A percentile compares a stretch with the other conserved stretches of the same genome.
These are phyloP conservation scores for Neurospora sp. DNA, from an alignment of 495 filamentous ascomycete species.

Conservation along the genomic window DNA sequence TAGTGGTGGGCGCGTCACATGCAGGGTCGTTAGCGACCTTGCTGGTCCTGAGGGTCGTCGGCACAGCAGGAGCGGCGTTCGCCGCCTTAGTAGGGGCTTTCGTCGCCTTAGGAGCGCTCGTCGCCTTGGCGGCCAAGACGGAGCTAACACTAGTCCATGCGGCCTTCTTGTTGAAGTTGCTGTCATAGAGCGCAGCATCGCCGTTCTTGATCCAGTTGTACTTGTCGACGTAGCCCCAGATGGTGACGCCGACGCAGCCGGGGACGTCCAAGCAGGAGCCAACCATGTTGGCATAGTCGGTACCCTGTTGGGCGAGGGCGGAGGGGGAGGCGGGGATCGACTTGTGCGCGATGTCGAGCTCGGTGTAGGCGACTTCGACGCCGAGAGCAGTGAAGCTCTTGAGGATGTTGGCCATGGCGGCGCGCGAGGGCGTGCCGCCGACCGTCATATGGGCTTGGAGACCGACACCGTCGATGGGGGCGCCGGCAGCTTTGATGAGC, in stretches of 20 bases:
- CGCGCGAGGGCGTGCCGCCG: constrained; percentile 34
- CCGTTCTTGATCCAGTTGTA: constrained; percentile 46
- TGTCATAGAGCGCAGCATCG: constrained; percentile 46
- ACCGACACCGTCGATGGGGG: constrained; percentile 51
- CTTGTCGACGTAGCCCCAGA: constrained; percentile 55
- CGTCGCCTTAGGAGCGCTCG: constrained; percentile 11
- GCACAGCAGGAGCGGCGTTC: neutral
- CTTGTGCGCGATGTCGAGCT: constrained; percentile 48
- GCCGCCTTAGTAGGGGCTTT: neutral
- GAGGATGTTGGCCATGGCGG: constrained; percentile 28
- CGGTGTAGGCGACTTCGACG: constrained; percentile 53
- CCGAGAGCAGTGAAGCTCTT: constrained; percentile 34
- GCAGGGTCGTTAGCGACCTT: neutral
- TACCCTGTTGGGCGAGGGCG: constrained; percentile 40
- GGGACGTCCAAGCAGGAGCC: constrained; percentile 43
- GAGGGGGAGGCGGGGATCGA: constrained; percentile 26
- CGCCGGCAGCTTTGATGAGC: constrained; percentile 34
- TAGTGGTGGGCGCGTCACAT: neutral
- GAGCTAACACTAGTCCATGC: constrained; percentile 36
- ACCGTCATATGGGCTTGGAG: constrained; percentile 50
- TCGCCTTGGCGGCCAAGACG: constrained; percentile 24
- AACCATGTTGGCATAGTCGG: constrained; percentile 44
- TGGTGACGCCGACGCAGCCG: constrained; percentile 51
- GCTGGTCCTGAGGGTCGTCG: constrained; percentile 14
- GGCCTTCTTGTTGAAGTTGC: constrained; percentile 41